Base-by-base conservation (phyloP, 2,329 filamentous ascomycete genomes). In the Nannizziopsis arthrosporioides region DNA sequence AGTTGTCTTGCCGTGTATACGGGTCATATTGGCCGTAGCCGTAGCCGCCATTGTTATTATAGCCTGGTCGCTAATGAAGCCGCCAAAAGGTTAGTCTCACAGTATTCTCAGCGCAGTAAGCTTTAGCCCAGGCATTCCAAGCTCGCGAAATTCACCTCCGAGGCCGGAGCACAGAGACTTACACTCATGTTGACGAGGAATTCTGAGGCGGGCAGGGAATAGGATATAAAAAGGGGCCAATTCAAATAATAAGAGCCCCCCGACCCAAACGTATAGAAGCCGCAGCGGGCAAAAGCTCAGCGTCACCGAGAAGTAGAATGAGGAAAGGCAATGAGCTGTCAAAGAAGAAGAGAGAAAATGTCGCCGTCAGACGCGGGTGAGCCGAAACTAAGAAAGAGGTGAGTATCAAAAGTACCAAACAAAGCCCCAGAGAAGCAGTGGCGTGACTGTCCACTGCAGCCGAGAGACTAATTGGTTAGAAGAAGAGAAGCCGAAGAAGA, bases 11-110 rank as follows among this genome's bases (percentile, higher is more conserved):
- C 47, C 63, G 51, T 62, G 57, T 51, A 58, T 77, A 78, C 43
- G 75, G 75, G 61, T 77, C 75, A 61, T 73, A 76, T 54, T 74
- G 70, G 60, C 71, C 73, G 60, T 75, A 76, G 59, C 70, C 60
- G 48, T 62, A 56, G 47, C 54, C 57, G 47, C 22, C 22, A 27
- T 56, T 55, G 49, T 60, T 59, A 44, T 60, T 55, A 19, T 53
- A 50, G 22, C 50, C 40, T 44, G 39, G 40, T 48, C 48, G 47
- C 42, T 22, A 49, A 32, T 40, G 17, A n/a, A 10, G n/a, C 18
- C 11, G n/a, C 18, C 30, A 14, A 22, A 11, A 30, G 9, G 35
- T 42, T 44, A 43, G 44, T 14, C 30, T 36, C 10, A 14, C 5
- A 47, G 22, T 27, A 7, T 27, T 4, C 7, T 7, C 22, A 27